Evolutionary conservation across 2,329 filamentous ascomycete species (phyloP).

Genomic region (Sporothrix curviconia): DNA sequence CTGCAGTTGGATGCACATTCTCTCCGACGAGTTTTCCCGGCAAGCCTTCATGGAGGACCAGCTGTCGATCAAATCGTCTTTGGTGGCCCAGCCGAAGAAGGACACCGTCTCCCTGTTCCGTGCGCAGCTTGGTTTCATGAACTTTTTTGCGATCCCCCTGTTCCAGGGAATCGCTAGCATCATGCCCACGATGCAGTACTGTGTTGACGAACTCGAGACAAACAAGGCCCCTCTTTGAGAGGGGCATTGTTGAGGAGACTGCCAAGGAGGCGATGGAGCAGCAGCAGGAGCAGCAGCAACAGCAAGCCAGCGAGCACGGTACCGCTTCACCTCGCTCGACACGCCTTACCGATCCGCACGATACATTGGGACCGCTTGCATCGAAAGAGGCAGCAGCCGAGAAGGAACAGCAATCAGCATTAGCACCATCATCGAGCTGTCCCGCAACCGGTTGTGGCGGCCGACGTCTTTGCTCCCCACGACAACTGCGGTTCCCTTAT

Average conservation of each 20-base stretch:
- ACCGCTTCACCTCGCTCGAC: slow-evolving; percentile 40
- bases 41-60: slow-evolving; percentile 89
- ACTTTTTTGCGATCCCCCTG: slow-evolving; percentile 84
- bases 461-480: background rate
- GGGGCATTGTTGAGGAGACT: slow-evolving; percentile 58
- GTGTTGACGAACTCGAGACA: slow-evolving; percentile 68
- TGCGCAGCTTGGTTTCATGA: slow-evolving; percentile 94
- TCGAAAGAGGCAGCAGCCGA: background rate
- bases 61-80: slow-evolving; percentile 77
- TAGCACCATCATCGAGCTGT: slow-evolving; percentile 13
- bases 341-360: slow-evolving; percentile 31
- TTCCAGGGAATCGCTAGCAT: slow-evolving; percentile 85
- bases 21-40: slow-evolving; percentile 92
- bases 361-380: slow-evolving; percentile 13
- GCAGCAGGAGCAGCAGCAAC: slow-evolving; percentile 22
- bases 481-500: background rate
- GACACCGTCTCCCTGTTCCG: slow-evolving; percentile 77
- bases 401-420: background rate
- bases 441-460: background rate
- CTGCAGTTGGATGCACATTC: slow-evolving; percentile 82
- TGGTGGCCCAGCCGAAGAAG: slow-evolving; percentile 78
- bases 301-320: slow-evolving; percentile 36
- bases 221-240: slow-evolving; percentile 73
- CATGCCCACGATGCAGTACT: slow-evolving; percentile 77
- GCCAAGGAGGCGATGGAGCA: slow-evolving; percentile 38